Evolutionary conservation across 2,329 filamentous ascomycete species (phyloP).

Genomic region (Delphinella strobiligena): DNA sequence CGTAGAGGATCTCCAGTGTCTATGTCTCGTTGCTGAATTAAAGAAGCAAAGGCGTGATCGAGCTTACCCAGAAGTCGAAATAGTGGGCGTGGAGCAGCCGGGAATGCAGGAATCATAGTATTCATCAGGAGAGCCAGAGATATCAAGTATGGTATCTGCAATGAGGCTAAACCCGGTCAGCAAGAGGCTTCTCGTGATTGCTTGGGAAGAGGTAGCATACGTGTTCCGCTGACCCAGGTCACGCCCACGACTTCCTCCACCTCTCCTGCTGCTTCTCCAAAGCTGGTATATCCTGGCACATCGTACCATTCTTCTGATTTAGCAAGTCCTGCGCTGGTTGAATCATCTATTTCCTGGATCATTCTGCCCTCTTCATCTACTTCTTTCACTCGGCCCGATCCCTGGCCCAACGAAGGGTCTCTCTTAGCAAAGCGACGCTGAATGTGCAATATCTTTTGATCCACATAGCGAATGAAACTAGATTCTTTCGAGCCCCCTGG

Average conservation of each 20-base stretch:
- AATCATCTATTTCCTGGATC: conserved; percentile 5
- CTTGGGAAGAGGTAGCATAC: conserved; percentile 48
- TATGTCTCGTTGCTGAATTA: conserved; percentile 56
- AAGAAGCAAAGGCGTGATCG: conserved; percentile 69
- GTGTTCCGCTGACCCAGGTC: conserved; percentile 77
- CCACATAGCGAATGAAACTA: conserved; percentile 45
- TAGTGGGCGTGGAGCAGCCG: conserved; percentile 52
- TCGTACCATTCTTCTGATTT: conserved; percentile 23
- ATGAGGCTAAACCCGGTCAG: conserved; percentile 40
- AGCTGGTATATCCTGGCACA: conserved; percentile 44
- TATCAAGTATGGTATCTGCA: conserved; percentile 77
- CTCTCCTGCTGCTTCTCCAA: conserved; percentile 61
- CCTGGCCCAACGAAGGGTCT: conserved; percentile 15
- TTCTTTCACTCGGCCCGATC: conserved; percentile 10
- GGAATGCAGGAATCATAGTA: conserved; percentile 61
- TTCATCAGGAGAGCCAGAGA: conserved; percentile 62
- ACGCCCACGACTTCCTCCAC: conserved; percentile 65
- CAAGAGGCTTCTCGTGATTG: no score
- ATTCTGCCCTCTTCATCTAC: conserved; percentile 9
- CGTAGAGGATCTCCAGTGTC: conserved; percentile 54
- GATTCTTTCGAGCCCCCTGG: conserved; percentile 48
- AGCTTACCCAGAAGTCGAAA: conserved; percentile 66
- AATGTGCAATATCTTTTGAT: conserved; percentile 38
- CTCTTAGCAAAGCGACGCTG: conserved; percentile 43
- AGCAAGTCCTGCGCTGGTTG: conserved; percentile 8